Base-by-base conservation (phyloP, 1,139 yeast genomes). In the Sugiyamaella sp. region DNA sequence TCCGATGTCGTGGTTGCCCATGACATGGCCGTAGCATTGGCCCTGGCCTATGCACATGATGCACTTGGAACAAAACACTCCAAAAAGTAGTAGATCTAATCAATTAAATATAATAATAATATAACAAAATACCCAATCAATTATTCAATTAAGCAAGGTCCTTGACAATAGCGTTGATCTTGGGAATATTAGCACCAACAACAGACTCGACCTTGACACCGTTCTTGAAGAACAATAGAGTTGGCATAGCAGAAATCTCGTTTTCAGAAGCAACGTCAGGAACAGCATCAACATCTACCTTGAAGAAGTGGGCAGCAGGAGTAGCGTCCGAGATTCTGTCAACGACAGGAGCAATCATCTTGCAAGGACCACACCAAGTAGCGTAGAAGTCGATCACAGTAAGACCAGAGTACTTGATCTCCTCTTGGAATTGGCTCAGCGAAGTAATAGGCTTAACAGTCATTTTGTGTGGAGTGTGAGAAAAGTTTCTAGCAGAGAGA, bases 321-420 rank as follows among this genome's bases (percentile, higher is more conserved):
- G 76, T 78, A 64, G 81, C 78, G 49, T 74, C 71, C 40, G 84
- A 72, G 69, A 89, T 85, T 73, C 87, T 86, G 66, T 89, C 95
- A 66, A 90, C 75, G 75, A 88, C 77, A 69, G 97, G 97, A 58
- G 96, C 90, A 76, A 90, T 85, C 85, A 87, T 86, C 79, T 89
- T 89, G 79, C 97, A 90, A 59, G 97, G 97, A 64, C 96, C 97
- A 75, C 97, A 90, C 97, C 97, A 90, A 59, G 91, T 85, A 66
- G 97, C 97, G 68, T 82, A 88, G 76, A 90, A 90, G 76, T 90
- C 97, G 60, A 90, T 89, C 60, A 90, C 95, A 61, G 88, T 59
- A 33, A 62, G 55, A 14, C 61, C 60, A 21, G 60, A 56, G 47
- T 52, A 58, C 38, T 54, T 53, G 54, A 60, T 57, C 22, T 57